Evolutionary conservation across 257 asterid genomes (phyloP).

Genomic region (Galeopsis tetrahit): DNA sequence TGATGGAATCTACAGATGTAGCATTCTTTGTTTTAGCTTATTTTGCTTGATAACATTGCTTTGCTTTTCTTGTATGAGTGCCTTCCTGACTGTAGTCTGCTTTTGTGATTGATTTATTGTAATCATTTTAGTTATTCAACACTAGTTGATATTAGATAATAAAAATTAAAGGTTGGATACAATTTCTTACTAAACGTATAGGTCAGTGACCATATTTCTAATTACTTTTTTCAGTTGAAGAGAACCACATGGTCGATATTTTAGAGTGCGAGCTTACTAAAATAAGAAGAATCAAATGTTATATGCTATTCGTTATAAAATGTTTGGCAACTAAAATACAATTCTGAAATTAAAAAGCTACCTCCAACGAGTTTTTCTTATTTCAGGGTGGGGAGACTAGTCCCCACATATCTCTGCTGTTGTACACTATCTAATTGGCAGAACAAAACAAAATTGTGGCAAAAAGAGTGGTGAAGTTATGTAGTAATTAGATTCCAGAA

Average conservation of each 20-base stretch:
- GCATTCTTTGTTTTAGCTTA: background rate
- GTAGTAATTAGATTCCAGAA: background rate
- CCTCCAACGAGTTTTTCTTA: background rate
- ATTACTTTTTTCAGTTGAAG: background rate
- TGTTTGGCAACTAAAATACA: background rate
- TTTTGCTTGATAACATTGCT: background rate
- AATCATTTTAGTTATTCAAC: background rate
- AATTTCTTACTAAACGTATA: background rate
- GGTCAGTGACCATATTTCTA: background rate
- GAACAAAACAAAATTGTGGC: background rate
- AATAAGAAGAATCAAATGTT: background rate
- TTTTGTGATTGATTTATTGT: background rate
- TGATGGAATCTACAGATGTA: background rate
- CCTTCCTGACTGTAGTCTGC: background rate
- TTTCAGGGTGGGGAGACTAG: background rate
- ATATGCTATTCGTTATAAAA: background rate
- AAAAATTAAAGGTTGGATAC: background rate
- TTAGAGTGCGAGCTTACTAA: background rate
- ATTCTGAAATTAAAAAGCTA: background rate
- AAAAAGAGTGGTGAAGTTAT: background rate
- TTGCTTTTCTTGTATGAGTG: constrained; percentile 18
- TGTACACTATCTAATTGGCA: background rate
- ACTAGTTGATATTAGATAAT: background rate
- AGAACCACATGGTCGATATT: background rate
- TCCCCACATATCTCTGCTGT: background rate